phyloP scores from a whole-genome alignment of 2,329 filamentous ascomycete species.

The Paracamarosporium sp. region DNA sequence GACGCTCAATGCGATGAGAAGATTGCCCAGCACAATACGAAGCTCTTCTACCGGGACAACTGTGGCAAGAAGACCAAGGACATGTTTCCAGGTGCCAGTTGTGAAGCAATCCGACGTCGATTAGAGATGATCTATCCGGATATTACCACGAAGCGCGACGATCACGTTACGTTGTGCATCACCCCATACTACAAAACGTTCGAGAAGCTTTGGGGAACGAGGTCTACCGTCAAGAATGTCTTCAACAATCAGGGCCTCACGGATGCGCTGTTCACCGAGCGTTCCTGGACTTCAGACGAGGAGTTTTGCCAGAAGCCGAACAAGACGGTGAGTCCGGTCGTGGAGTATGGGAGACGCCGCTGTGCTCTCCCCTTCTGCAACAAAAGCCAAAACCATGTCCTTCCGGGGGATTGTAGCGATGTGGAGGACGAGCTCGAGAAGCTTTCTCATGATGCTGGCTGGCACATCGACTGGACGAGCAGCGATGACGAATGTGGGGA shows the following conservation, averaged over 20 bases:
- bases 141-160: neutral
- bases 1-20: conserved; percentile 2
- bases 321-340: neutral
- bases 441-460: neutral
- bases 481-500: neutral
- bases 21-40: conserved; percentile 5
- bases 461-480: neutral
- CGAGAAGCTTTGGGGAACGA: neutral
- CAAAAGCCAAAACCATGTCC: neutral
- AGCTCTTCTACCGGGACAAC: conserved; percentile 5
- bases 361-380: neutral
- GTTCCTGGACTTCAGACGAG: conserved; percentile 1
- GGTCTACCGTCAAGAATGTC: neutral
- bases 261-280: neutral
- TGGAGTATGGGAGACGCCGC: neutral
- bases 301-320: neutral
- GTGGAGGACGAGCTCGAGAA: conserved; percentile 1
- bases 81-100: conserved; percentile 4
- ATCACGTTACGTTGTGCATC: neutral
- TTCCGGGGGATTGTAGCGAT: neutral
- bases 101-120: neutral
- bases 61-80: neutral
- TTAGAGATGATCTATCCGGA: conserved; percentile 3
- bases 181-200: neutral
- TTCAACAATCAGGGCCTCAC: neutral